Percentiles rank a stretch among this genome's conserved stretches.
These are phyloP conservation scores for Cyamopsis tetragonoloba DNA, from an alignment of 306 rosid genomes.

Conservation along the genomic window DNA sequence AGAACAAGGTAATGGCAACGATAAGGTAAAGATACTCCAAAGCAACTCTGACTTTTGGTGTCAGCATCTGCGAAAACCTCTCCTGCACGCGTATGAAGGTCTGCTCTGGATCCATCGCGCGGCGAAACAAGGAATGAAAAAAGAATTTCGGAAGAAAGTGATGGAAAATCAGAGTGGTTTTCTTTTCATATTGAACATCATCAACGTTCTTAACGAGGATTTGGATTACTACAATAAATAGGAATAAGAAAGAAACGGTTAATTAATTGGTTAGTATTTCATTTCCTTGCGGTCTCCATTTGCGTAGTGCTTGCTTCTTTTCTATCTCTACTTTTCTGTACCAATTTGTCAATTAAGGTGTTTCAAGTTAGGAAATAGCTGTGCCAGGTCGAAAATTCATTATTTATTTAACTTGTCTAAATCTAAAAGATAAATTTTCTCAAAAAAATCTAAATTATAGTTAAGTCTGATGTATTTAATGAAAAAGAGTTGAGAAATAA, in stretches of 20 bases:
- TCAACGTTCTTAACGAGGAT: background rate
- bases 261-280: background rate
- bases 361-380: too few species aligned
- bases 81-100: conserved; percentile 95
- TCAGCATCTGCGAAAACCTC: conserved; percentile 86
- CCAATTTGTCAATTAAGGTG: too few species aligned
- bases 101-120: conserved; percentile 92
- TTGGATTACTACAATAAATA: background rate
- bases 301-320: too few species aligned
- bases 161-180: conserved; percentile 11
- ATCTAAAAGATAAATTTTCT: too few species aligned
- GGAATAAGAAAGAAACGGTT: background rate
- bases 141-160: conserved; percentile 29
- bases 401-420: too few species aligned
- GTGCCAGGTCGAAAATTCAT: too few species aligned
- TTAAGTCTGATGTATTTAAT: too few species aligned
- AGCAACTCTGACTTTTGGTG: conserved; percentile 82
- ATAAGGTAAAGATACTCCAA: conserved; percentile 77
- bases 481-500: too few species aligned
- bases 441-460: too few species aligned
- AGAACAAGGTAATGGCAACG: conserved; percentile 82
- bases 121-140: background rate
- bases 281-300: background rate
- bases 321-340: too few species aligned
- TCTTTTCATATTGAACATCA: background rate